Percentiles rank a stretch among this genome's conserved stretches.
phyloP scores from a whole-genome alignment of 495 filamentous ascomycete genomes.

The Chaetomium fimeti region DNA sequence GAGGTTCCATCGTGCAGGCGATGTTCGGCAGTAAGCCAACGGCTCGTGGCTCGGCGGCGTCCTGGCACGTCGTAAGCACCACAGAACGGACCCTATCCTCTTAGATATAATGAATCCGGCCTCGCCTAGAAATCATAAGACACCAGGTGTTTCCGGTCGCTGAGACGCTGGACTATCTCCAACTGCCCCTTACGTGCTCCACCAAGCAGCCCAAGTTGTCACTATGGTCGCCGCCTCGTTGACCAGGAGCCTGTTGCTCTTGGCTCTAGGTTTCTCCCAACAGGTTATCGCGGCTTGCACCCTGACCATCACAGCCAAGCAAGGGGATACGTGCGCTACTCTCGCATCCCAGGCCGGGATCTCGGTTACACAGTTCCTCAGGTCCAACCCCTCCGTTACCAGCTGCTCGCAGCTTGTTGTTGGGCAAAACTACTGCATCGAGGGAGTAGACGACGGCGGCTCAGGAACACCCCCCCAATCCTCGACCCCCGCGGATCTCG shows the following conservation, averaged over 20 bases:
- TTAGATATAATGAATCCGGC: background rate
- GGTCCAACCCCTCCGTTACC: conserved; percentile 30
- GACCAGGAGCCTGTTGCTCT: conserved; percentile 19
- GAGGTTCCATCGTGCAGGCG: background rate
- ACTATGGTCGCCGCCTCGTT: conserved; percentile 25
- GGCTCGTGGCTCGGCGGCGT: background rate
- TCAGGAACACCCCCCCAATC: conserved; percentile 12
- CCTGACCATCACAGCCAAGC: conserved; percentile 25
- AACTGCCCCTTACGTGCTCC: background rate
- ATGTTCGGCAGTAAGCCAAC: background rate
- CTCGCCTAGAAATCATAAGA: background rate
- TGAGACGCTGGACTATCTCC: background rate
- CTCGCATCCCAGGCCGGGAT: conserved; percentile 29
- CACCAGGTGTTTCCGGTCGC: background rate
- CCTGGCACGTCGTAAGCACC: background rate
- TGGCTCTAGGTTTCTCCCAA: conserved; percentile 20
- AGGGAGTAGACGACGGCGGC: conserved; percentile 17
- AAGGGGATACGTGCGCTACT: conserved; percentile 34
- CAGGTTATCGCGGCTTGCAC: conserved; percentile 24
- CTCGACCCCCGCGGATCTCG: background rate
- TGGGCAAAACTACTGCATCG: conserved; percentile 30
- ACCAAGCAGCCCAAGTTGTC: background rate
- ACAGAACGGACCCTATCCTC: background rate
- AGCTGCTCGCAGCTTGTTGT: conserved; percentile 29
- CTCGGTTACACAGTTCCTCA: conserved; percentile 33